Base-by-base conservation (phyloP, 129 eudicot species). In the Helianthus tuberosus region DNA sequence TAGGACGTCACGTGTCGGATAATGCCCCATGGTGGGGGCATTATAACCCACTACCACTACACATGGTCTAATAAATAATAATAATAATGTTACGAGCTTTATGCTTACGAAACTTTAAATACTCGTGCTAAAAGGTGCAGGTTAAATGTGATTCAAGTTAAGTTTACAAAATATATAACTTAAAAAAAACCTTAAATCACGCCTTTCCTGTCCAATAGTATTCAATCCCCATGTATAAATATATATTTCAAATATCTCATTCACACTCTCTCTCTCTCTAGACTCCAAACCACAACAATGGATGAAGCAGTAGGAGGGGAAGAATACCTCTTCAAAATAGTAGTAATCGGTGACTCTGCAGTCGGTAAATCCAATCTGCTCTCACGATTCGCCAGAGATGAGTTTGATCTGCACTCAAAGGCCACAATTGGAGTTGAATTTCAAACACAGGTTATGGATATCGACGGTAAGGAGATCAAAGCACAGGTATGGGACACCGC, bases 401-500 rank as follows among this genome's bases (percentile, higher is more conserved):
- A 93, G 67, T 93, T 93, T 58, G 96, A 93, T 75, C 89, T 77
- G 51, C 79, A 93, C 73, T 89, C 96, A 0, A 93, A 93, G 73
- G 96, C 98, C 59, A 93, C 98, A 51, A 85, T 93, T n/a, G 98
- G 98, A 0, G 98, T 93, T 2, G 98, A 93, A 75, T 93, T 93
- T 64, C 98, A 93, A 86, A 93, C 98, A 39, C 96, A 87, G 51
- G 89, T 88, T 46, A 84, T 93, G 13, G 89, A 89, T 11, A 67
- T 93, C 61, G 92, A 93, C 69, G 98, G 98, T 43, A 93, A 93
- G 71, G 95, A 93, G 49, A 60, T 93, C 3, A 93, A 93, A 51
- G 98, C 98, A 8, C 98, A 93, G 64, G 94, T 93, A 0, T 93
- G 98, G 98, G 98, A 93, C 80, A 93, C 98, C 65, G 98, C 98